Evolutionary conservation across 192 early-diverging fungal species (phyloP), one percentile per base, ranked within the genome.

Genomic region (Funneliformis mosseae): DNA sequence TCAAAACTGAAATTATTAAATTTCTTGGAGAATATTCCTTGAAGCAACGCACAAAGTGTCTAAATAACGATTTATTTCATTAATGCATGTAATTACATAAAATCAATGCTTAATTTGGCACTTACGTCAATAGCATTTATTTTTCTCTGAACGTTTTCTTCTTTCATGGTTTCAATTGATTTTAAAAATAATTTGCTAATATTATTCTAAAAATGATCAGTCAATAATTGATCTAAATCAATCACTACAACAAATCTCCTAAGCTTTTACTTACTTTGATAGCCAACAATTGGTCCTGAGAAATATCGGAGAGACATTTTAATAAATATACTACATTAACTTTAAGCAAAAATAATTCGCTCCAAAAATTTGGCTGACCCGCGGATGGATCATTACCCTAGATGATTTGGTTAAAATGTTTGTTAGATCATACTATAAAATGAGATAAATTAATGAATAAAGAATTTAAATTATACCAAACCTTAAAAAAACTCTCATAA

Each of bases 1-100:
- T 88, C 87, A 78, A 86, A 88, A 63, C 87, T 88, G 74, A 88
- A 89, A 76, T 89, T 85, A 60, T 83, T 82, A n/a, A 90, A 88
- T 23, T 82, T 85, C 50, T 90, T 90, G 2, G 83, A 77, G 76
- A 90, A 90, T 21, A 90, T 83, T 59, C 81, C 85, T 72, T 86
- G 82, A 10, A 90, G 62, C 0, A 90, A 63, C 38, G 84, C 71
- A 1, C 81, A 84, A 38, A 86, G 39, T 16, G 85, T 86, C 85
- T 86, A 84, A 60, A 76, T 41, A 61, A 62, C 8, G 41, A 42
- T n/a, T 25, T 41, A 23, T 14, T n/a, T 4, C 8, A 62, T 23
- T 38, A 62, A 76, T 21, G 11, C 8, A 38, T 27, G 14, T 39
- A 48, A 18, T 46, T 10, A 72, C 27, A 21, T 23, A 21, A 33